Conservation (phyloP, 2,329 filamentous ascomycete genomes). For the Cephalotrichum gorgonifer region DNA sequence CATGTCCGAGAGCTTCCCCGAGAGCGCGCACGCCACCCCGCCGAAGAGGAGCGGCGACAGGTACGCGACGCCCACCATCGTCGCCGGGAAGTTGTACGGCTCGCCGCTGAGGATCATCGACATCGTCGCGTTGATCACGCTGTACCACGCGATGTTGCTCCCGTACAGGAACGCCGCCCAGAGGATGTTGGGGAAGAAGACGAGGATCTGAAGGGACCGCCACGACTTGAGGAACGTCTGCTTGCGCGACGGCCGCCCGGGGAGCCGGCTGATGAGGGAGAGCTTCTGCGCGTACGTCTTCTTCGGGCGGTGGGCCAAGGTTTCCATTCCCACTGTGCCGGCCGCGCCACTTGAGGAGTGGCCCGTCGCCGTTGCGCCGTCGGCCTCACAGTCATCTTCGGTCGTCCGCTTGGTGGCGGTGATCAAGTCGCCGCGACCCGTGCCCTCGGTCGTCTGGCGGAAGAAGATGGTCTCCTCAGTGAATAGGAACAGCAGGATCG, state of each 20-base stretch:
- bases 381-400: background rate
- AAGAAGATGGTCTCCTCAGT: slow-evolving; percentile 49
- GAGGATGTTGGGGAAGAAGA: slow-evolving; percentile 28
- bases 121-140: slow-evolving; percentile 22
- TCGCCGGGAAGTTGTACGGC: slow-evolving; percentile 23
- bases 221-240: slow-evolving; percentile 21
- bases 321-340: too few species aligned
- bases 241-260: slow-evolving; percentile 25
- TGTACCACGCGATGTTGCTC: slow-evolving; percentile 22
- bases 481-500: slow-evolving; percentile 38
- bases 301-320: background rate
- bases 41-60: background rate
- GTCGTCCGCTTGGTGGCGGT: slow-evolving; percentile 7
- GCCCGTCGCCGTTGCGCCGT: too few species aligned
- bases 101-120: slow-evolving; percentile 17
- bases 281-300: slow-evolving; percentile 20
- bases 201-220: slow-evolving; percentile 24
- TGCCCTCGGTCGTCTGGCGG: background rate
- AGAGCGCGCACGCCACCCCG: slow-evolving; percentile 10
- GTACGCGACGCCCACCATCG: slow-evolving; percentile 20
- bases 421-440: background rate
- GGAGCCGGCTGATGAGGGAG: slow-evolving; percentile 28
- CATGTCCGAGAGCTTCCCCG: background rate
- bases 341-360: too few species aligned
- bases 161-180: slow-evolving; percentile 24